Percentiles rank a stretch among this genome's conserved stretches.
Conservation (phyloP, 1,284 basidiomycete genomes). For the Peniophora sp. region DNA sequence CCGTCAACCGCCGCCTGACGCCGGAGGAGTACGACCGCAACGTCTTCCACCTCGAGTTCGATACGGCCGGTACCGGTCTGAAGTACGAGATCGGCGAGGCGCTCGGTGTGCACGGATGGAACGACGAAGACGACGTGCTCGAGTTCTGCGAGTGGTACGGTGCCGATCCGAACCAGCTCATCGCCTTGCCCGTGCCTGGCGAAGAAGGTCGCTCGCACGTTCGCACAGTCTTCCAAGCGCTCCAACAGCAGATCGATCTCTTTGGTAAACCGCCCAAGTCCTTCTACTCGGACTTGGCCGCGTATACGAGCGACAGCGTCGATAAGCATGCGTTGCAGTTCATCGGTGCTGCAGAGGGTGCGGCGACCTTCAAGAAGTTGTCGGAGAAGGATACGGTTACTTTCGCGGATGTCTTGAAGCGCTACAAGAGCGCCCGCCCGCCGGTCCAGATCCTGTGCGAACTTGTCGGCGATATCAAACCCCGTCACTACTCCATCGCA, state of each 20-base stretch:
- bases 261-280: constrained; percentile 95
- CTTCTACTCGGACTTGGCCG: constrained; percentile 87
- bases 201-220: constrained; percentile 67
- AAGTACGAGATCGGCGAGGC: constrained; percentile 97
- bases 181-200: constrained; percentile 72
- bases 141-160: constrained; percentile 94
- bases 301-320: constrained; percentile 62
- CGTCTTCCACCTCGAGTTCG: constrained; percentile 98
- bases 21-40: constrained; percentile 96
- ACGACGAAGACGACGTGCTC: constrained; percentile 82
- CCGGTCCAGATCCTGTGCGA: constrained; percentile 81
- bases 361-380: constrained; percentile 90
- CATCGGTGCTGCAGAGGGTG: constrained; percentile 90
- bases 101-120: constrained; percentile 96
- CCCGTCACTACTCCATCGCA: constrained; percentile 97
- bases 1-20: constrained; percentile 91
- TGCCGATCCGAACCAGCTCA: constrained; percentile 72
- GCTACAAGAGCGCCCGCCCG: constrained; percentile 78
- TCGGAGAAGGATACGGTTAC: constrained; percentile 93
- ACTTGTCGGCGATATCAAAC: constrained; percentile 90
- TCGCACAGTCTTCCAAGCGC: constrained; percentile 89
- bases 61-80: constrained; percentile 86
- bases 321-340: constrained; percentile 86
- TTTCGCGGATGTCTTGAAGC: constrained; percentile 82
- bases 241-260: constrained; percentile 95